Evolutionary conservation across 2,329 filamentous ascomycete species (phyloP), one percentile per base, ranked within the genome.

Genomic region (Celoporthe dispersa): DNA sequence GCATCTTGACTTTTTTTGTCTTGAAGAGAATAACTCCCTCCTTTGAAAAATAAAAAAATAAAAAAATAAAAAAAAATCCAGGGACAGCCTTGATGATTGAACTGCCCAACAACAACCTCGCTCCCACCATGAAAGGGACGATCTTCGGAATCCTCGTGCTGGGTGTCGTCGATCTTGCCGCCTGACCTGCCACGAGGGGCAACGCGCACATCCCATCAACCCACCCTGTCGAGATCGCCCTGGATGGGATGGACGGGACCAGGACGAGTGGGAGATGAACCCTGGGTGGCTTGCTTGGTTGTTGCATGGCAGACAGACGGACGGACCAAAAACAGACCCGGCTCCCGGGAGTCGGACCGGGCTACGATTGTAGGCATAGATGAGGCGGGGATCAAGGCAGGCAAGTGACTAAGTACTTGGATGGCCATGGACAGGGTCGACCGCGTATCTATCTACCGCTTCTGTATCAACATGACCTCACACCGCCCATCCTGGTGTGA

Each of bases 401-500:
- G 6, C 37, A 39, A 9, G 37, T 37, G 35, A 37, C 35, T 37
- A 37, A 4, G 9, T 37, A 37, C 35, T 5, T 37, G 9, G 5
- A 37, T 22, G 22, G 16, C 5, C 19, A 48, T 22, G 19, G 7
- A 48, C 11, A 48, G 44, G 22, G 6, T 11, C 19, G 44, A 48
- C 6, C 19, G 22, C 22, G 44, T n/a, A 48, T 48, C 22, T 22
- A n/a, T 48, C 41, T 44, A 22, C 16, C 19, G 7, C 44, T 48
- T 16, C 41, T 7, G 16, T 48, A 48, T 48, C 22, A 48, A 44
- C 41, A 35, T 61, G 66, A 67, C 66, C 66, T 67, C 66, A 67
- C 66, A 67, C 66, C 66, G 66, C 66, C 57, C 44, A n/a, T 61
- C 31, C 41, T 37, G 19, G 25, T 31, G 64, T 39, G 51, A 59